Percentiles rank a stretch among this genome's conserved stretches.
These are phyloP conservation scores for Candida methanosorbosa DNA, from an alignment of 805 yeast genomes.

Conservation along the genomic window DNA sequence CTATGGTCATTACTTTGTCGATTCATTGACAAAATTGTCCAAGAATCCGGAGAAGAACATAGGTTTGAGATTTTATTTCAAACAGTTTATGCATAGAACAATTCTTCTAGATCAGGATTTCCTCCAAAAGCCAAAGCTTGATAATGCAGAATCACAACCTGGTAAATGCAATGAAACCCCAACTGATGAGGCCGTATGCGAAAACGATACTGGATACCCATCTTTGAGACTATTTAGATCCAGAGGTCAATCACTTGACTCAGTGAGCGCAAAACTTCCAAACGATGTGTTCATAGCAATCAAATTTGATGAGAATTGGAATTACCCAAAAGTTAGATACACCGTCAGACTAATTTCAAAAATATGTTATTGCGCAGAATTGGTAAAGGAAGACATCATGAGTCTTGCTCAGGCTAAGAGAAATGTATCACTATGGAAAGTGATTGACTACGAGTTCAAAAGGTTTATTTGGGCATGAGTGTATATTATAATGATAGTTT, in stretches of 20 bases:
- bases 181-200: too few species aligned
- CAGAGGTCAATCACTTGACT: not conserved
- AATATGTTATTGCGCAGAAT: slow-evolving; percentile 13
- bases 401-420: slow-evolving; percentile 26
- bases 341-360: slow-evolving; percentile 10
- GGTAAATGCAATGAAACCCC: too few species aligned
- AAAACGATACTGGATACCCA: too few species aligned
- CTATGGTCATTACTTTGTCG: slow-evolving; percentile 20
- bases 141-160: too few species aligned
- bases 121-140: too few species aligned
- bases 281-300: slow-evolving; percentile 5
- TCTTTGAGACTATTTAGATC: too few species aligned
- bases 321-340: slow-evolving; percentile 7
- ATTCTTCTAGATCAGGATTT: not conserved
- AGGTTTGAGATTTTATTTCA: slow-evolving; percentile 16
- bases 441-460: slow-evolving; percentile 27
- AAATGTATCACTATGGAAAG: slow-evolving; percentile 24
- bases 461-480: slow-evolving; percentile 28
- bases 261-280: not conserved
- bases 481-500: too few species aligned
- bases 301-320: slow-evolving; percentile 10
- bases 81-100: not conserved
- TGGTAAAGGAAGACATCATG: slow-evolving; percentile 24
- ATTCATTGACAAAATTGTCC: slow-evolving; percentile 10
- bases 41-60: slow-evolving; percentile 23